Evolutionary conservation across 1,139 yeast species (phyloP), one percentile per base, ranked within the genome.

Genomic region (Chernovozyma aurita): DNA sequence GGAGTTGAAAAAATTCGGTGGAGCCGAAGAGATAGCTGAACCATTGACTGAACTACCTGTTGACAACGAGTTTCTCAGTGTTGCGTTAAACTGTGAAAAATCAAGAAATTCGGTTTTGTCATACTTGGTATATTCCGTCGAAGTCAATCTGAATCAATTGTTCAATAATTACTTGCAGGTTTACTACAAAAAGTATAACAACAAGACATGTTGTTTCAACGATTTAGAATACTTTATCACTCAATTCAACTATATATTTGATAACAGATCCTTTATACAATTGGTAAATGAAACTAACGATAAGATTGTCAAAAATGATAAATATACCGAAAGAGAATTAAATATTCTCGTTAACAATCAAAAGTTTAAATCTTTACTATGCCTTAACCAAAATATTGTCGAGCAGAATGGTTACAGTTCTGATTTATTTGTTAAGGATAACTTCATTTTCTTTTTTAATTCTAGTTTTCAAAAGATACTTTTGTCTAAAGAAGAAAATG

Each of bases 51-150:
- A 14, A 8, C 9, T 26, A 13, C 18, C 28, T 6, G 6, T 11
- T 7, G 28, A 13, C 6, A 6, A 6, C 8, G 12, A 7, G 9
- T 7, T 7, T 6, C 9, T 20, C 6, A 20, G 6, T 20, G 6
- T 9, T 20, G 22, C 6, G 6, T 20, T 9, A 20, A 20, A 20
- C 15, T n/a, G n/a, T n/a, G n/a, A n/a, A n/a, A 30, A 29, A 12
- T 57, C 79, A 0, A 67, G 95, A 53, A 85, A 85, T 48, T 60
- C 79, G 0, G 55, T 55, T 15, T 62, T 85, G 33, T 83, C 87
- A 0, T 47, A 51, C 5, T 63, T 85, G 4, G 78, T 80, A 41
- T 51, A 72, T 16, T 57, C 71, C 1, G 37, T 54, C 2, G 55
- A 47, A 14, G 18, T 45, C 0, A 51, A 55, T 30, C 43, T 42